Conservation (phyloP, 345 rosid genomes). For the Salix purpurea region DNA sequence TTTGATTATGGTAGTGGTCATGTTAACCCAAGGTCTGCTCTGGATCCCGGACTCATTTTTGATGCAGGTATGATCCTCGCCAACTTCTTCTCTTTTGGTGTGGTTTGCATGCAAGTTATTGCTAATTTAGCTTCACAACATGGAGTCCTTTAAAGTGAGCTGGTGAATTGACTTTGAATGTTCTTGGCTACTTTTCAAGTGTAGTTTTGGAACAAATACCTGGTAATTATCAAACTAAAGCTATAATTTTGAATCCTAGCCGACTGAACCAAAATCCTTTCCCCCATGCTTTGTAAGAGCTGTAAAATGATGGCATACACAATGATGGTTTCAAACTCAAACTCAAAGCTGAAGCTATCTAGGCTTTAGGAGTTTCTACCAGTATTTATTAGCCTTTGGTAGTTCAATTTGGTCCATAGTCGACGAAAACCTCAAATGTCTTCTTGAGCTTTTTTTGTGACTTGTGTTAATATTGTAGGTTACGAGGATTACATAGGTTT, state of each 20-base stretch:
- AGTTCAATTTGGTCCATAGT: background rate
- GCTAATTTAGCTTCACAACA: background rate
- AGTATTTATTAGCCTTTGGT: background rate
- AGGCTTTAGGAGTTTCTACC: too few relatives aligned
- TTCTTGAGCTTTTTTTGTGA: background rate
- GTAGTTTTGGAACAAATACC: background rate
- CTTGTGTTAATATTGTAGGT: conserved; percentile 36
- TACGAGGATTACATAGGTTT: conserved; percentile 84
- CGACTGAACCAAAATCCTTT: background rate
- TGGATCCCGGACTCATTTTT: conserved; percentile 93
- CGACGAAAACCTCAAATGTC: background rate
- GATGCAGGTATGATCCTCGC: conserved; percentile 62
- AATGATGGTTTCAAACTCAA: background rate
- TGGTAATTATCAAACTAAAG: background rate
- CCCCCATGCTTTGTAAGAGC: background rate
- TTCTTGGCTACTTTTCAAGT: background rate
- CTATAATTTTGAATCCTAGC: background rate
- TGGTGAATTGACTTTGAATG: background rate
- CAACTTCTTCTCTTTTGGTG: background rate
- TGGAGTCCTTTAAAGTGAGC: background rate
- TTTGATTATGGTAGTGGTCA: conserved; percentile 98
- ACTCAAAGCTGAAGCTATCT: background rate
- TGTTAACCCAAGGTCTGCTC: conserved; percentile 88
- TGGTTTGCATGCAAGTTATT: conserved; percentile 2
- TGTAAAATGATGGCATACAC: background rate